A percentile compares a stretch with the other conserved stretches of the same genome.
phyloP scores from a whole-genome alignment of 129 eudicot genomes.

The Calendula officinalis region DNA sequence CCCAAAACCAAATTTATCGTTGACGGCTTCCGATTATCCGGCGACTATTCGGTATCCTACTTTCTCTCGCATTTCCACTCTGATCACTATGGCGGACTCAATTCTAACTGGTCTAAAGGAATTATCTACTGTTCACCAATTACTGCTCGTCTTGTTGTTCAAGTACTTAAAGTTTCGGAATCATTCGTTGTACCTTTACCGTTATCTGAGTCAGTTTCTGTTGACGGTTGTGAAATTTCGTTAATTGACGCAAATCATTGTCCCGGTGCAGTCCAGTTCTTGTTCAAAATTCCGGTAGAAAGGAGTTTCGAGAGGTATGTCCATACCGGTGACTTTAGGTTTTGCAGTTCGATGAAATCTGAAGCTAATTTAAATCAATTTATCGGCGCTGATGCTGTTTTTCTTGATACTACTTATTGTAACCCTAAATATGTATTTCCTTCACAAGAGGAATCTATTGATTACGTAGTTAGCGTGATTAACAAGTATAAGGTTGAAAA shows the following conservation, averaged over 20 bases:
- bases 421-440: slow-evolving; percentile 84
- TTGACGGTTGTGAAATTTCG: slow-evolving; percentile 62
- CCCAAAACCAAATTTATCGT: slow-evolving; percentile 76
- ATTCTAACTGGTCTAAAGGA: slow-evolving; percentile 67
- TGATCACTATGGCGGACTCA: slow-evolving; percentile 83
- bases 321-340: slow-evolving; percentile 95
- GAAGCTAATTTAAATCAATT: slow-evolving; percentile 46
- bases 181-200: slow-evolving; percentile 46
- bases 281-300: slow-evolving; percentile 54
- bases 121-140: slow-evolving; percentile 59
- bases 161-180: slow-evolving; percentile 45
- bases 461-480: slow-evolving; percentile 67
- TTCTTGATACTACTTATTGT: slow-evolving; percentile 87
- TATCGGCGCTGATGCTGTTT: slow-evolving; percentile 80
- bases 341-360: slow-evolving; percentile 42
- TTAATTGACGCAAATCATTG: slow-evolving; percentile 90
- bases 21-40: slow-evolving; percentile 70
- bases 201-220: slow-evolving; percentile 30
- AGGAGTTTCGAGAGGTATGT: slow-evolving; percentile 56
- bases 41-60: slow-evolving; percentile 66
- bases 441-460: slow-evolving; percentile 76
- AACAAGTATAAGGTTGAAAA: slow-evolving; percentile 47
- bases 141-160: slow-evolving; percentile 58
- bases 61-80: slow-evolving; percentile 97
- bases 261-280: slow-evolving; percentile 90